A percentile compares a stretch with the other conserved stretches of the same genome.
These are phyloP conservation scores for Dendrobium officinale DNA, from an alignment of 106 monocot genomes.

Conservation along the genomic window DNA sequence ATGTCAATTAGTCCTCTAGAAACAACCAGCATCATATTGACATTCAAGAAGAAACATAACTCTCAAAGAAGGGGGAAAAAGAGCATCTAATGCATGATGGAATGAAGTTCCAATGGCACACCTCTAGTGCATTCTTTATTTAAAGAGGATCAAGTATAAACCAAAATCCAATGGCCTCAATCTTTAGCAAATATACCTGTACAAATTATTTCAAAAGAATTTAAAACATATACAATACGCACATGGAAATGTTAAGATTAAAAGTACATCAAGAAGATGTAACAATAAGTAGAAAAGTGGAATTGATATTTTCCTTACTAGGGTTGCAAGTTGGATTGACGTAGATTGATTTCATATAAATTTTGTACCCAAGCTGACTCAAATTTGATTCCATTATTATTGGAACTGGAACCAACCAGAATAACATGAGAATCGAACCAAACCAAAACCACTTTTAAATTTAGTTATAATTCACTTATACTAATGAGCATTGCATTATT, in stretches of 20 bases:
- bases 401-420: neutral
- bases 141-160: conserved; percentile 98
- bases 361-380: neutral
- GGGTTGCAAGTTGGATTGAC: neutral
- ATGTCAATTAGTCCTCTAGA: neutral
- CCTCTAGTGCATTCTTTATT: conserved; percentile 93
- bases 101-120: conserved; percentile 15
- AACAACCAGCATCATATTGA: neutral
- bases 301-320: neutral
- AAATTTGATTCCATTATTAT: neutral
- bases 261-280: neutral
- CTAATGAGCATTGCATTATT: neutral
- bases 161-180: conserved; percentile 94
- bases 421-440: neutral
- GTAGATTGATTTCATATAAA: neutral
- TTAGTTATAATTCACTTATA: neutral
- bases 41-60: neutral
- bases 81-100: neutral
- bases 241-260: neutral
- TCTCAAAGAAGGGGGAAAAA: neutral
- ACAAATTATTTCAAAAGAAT: conserved; percentile 6
- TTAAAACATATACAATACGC: conserved; percentile 6
- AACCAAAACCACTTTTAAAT: neutral
- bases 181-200: conserved; percentile 96
- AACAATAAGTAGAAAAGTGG: neutral